A percentile compares a stretch with the other conserved stretches of the same genome.
Conservation (phyloP, 768 basidiomycete genomes). For the Phlegmacium glaucopus region DNA sequence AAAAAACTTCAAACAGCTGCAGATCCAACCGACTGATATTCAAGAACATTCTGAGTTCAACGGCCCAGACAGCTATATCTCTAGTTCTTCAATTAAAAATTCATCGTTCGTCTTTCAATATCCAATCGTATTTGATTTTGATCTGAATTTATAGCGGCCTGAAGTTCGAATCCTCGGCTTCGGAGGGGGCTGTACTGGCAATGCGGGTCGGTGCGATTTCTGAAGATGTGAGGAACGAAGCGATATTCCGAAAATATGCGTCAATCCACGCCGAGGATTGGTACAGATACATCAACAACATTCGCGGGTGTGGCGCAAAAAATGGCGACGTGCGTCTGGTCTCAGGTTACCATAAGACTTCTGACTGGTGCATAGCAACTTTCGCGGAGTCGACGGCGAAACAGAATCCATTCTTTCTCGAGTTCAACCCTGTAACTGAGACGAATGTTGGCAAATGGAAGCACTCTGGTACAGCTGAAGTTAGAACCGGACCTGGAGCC, state of each 20-base stretch:
- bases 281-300: slow-evolving; percentile 12
- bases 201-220: slow-evolving; percentile 17
- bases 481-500: slow-evolving; percentile 3
- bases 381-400: slow-evolving; percentile 1
- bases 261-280: slow-evolving; percentile 9
- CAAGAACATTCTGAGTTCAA: slow-evolving; percentile 7
- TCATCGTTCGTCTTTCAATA: background rate
- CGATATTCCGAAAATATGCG: slow-evolving; percentile 4
- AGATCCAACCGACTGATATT: no score
- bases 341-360: slow-evolving; percentile 12
- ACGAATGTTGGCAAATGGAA: background rate
- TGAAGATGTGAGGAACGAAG: slow-evolving; percentile 5
- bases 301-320: slow-evolving; percentile 5
- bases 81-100: slow-evolving; percentile 3
- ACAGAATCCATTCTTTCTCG: background rate
- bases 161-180: slow-evolving; percentile 10
- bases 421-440: background rate
- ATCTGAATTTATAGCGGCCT: no score
- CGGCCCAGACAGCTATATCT: slow-evolving; percentile 4
- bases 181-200: slow-evolving; percentile 18
- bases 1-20: slow-evolving; percentile 6
- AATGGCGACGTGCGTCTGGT: slow-evolving; percentile 18
- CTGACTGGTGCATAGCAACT: slow-evolving; percentile 12
- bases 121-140: background rate
- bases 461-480: slow-evolving; percentile 4